Evolutionary conservation across 257 asterid genomes (phyloP).

Genomic region (Solanum corneliomulleri): DNA sequence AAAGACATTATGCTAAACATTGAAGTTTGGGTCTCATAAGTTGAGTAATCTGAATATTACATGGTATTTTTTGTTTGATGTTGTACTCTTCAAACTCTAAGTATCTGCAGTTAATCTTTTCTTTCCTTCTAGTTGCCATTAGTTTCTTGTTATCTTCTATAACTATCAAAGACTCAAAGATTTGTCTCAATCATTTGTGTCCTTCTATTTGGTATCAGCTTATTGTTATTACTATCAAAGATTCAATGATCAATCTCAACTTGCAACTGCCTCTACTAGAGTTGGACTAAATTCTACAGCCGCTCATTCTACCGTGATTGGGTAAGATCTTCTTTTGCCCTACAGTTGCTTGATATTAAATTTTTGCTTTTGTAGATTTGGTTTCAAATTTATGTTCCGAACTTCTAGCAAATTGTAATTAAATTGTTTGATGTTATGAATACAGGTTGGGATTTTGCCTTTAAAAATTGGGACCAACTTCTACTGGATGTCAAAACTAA

Average conservation of each 20-base stretch:
- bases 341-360: background rate
- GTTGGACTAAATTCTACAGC: background rate
- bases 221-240: background rate
- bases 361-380: background rate
- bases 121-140: background rate
- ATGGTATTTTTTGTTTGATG: background rate
- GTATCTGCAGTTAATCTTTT: background rate
- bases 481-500: background rate
- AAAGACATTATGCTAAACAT: background rate
- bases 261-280: background rate
- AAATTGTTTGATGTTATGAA: background rate
- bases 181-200: background rate
- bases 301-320: background rate
- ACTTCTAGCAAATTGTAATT: background rate
- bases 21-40: background rate
- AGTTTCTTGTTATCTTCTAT: background rate
- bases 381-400: background rate
- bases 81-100: background rate
- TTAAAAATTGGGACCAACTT: background rate
- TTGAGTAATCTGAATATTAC: background rate
- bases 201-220: background rate
- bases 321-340: background rate
- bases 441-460: background rate
- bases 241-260: background rate
- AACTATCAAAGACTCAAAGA: background rate